Evolutionary conservation across 1,139 yeast species (phyloP), one percentile per base, ranked within the genome.

Genomic region (Saccharomycopsis hybrid): DNA sequence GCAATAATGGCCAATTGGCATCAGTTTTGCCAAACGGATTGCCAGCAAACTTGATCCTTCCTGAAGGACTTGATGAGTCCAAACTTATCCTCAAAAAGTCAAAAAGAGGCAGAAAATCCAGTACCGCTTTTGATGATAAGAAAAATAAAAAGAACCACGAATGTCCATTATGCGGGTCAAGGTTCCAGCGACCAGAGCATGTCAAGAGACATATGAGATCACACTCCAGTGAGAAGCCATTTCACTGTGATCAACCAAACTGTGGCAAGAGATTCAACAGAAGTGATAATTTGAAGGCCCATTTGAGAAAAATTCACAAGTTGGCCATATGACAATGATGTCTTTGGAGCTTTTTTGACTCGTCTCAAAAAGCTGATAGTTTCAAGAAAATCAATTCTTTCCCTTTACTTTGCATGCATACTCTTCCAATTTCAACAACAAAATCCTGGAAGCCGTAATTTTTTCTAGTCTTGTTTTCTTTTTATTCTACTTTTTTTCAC

Each of bases 101-200:
- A 11, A 53, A 51, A 28, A 35, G 54, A 18, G 50, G 48, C 35
- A 41, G 53, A 28, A 35, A 59, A 55, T 46, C 62, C 58, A n/a
- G n/a, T n/a, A 9, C n/a, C 5, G 41, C 7, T 8, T 37, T 53
- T 62, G 47, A 57, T 64, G 65, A 63, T 44, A 80, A 76, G 59
- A 84, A 83, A 48, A 82, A 79, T 57, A 69, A 66, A 51, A 81
- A 80, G 63, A 71, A 73, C 47, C 90, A 85, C 65, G 75, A 75
- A 57, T 89, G 97, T 69, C 83, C 85, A n/a, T 71, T 88, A 54
- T 82, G 95, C 60, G 78, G 77, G 49, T 77, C 83, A 47, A 67
- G 78, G 48, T 90, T 90, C 72, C 90, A 87, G 63, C 74, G 97
- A 54, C 90, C 94, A 36, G 96, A 92, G 61, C 96, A 92, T 69